Evolutionary conservation across 176 grass and related monocot genomes (phyloP).

Genomic region (Bothriochloa decipiens): DNA sequence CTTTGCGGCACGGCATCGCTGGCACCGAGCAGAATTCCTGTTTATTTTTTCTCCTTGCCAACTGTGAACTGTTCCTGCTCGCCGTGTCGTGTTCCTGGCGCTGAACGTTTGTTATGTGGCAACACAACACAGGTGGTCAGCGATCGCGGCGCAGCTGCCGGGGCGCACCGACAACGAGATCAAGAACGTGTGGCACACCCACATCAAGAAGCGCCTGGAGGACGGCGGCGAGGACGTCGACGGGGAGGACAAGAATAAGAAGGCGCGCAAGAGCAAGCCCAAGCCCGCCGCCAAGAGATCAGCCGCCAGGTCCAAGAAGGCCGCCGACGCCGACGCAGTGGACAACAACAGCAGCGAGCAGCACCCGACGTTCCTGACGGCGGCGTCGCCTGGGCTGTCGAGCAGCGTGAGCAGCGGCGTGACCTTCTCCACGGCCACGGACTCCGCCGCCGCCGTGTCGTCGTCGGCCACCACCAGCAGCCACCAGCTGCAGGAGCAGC

Average conservation of each 20-base stretch:
- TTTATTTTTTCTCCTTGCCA: not conserved
- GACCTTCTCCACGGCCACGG: constrained; percentile 44
- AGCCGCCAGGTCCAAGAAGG: not conserved
- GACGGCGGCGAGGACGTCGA: not conserved
- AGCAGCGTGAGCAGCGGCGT: constrained; percentile 48
- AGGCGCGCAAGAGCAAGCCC: constrained; percentile 39
- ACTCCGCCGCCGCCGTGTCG: constrained; percentile 24
- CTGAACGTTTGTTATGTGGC: not conserved
- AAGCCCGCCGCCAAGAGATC: not conserved
- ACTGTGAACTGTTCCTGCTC: not conserved
- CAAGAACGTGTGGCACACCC: constrained; percentile 71
- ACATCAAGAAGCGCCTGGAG: constrained; percentile 56
- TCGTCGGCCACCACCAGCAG: constrained; percentile 31
- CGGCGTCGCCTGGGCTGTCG: constrained; percentile 37
- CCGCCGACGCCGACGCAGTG: not conserved
- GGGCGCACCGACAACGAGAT: constrained; percentile 71
- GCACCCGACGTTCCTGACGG: not conserved
- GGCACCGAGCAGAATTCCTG: not conserved
- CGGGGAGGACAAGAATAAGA: not conserved
- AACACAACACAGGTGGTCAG: constrained; percentile 53
- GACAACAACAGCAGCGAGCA: not conserved
- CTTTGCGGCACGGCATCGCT: constrained; percentile 6
- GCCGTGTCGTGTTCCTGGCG: constrained; percentile 10
- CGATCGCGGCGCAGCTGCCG: constrained; percentile 54
- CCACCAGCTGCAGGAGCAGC: not conserved